These are phyloP conservation scores for Apiospora marii DNA, from an alignment of 2,329 filamentous ascomycete species.

Conservation along the genomic window DNA sequence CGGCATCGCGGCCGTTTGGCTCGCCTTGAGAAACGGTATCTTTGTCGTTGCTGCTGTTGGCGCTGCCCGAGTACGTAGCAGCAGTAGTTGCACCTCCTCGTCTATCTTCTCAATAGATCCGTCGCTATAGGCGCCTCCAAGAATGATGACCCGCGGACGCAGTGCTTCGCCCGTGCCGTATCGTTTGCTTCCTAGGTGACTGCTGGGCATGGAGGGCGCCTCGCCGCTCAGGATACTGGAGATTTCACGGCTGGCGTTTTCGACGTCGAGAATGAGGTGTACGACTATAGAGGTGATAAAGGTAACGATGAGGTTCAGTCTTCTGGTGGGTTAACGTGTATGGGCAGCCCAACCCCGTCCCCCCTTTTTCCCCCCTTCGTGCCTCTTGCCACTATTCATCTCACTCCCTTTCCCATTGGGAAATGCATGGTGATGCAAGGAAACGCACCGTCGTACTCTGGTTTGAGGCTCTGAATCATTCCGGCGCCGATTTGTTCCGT, in stretches of 20 bases:
- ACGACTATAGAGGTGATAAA: not conserved
- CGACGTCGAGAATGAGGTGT: not conserved
- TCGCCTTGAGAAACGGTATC: constrained; percentile 2
- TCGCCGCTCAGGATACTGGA: not conserved
- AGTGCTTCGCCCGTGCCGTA: constrained; percentile 2
- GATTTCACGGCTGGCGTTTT: constrained; percentile 2
- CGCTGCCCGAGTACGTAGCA: no score
- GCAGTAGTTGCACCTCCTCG: not conserved
- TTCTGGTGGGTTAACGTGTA: not conserved
- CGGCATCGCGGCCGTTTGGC: not conserved
- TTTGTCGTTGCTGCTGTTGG: not conserved
- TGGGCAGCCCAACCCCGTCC: no score
- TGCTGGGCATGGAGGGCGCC: not conserved
- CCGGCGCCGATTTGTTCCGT: constrained; percentile 1
- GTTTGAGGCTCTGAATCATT: constrained; percentile 5
- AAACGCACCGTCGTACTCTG: constrained; percentile 18
- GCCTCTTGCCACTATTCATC: not conserved
- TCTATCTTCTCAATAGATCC: not conserved
- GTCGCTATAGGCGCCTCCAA: not conserved
- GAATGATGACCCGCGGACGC: not conserved
- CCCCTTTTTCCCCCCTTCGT: not conserved
- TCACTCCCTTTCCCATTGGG: not conserved
- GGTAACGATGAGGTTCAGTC: not conserved
- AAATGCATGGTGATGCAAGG: not conserved
- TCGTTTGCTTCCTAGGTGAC: not conserved